Percentiles rank a stretch among this genome's conserved stretches.
Evolutionary conservation across 495 filamentous ascomycete species (phyloP).

Genomic region (Lasiosphaeris hirsuta): DNA sequence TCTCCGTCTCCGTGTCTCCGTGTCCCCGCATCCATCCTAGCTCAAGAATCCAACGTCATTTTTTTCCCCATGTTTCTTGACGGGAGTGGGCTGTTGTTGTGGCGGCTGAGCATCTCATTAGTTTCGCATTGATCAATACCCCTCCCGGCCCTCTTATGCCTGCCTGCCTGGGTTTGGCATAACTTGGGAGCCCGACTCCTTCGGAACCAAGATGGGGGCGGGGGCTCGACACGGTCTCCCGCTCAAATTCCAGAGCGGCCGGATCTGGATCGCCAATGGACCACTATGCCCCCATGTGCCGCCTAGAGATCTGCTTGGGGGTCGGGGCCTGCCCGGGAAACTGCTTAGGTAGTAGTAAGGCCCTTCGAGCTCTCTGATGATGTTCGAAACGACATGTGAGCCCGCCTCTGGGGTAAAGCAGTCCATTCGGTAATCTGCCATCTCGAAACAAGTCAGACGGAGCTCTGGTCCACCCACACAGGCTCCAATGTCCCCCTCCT

Average conservation of each 20-base stretch:
- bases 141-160: background rate
- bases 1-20: background rate
- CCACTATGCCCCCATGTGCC: background rate
- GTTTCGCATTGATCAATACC: conserved; percentile 10
- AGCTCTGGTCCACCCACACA: conserved; percentile 4
- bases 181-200: too few species aligned
- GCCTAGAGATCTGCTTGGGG: background rate
- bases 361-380: background rate
- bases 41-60: background rate
- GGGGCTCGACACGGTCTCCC: too few species aligned
- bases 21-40: too few species aligned
- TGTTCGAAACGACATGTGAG: conserved; percentile 11
- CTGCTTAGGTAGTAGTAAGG: too few species aligned
- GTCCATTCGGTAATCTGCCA: conserved; percentile 18
- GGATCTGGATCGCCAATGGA: conserved; percentile 9
- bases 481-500: background rate
- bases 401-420: conserved; percentile 3
- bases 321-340: background rate
- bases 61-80: background rate
- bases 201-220: too few species aligned
- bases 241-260: background rate
- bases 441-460: conserved; percentile 18
- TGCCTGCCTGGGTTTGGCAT: background rate
- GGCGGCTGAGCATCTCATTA: conserved; percentile 1
- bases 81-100: background rate